Evolutionary conservation across 2,329 filamentous ascomycete species (phyloP), one percentile per base, ranked within the genome.

Genomic region (Xylariaceae sp.): DNA sequence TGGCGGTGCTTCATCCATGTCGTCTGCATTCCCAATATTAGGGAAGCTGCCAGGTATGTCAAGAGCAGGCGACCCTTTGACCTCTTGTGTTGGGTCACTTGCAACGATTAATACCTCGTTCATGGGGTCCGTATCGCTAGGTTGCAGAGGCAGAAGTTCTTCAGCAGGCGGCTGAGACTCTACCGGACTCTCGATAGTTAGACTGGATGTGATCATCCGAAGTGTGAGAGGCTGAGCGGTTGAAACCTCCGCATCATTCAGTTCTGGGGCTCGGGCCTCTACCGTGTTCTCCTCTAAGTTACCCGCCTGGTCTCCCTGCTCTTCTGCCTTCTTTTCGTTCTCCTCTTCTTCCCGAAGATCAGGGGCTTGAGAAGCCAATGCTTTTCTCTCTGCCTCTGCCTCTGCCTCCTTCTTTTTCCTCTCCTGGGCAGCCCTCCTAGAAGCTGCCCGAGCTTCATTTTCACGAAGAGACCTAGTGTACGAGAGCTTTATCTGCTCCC

Each of bases 391-490:
- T 7, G 60, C 57, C 54, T 74, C 66, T 46, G 63, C 64, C 60
- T 74, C 71, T n/a, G n/a, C n/a, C 55, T 74, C 71, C 55, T 68
- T 67, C 52, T 62, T 72, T 47, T 70, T 72, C 46, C 69, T 66
- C 48, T 69, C 73, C 45, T 78, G 73, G 15, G 71, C 72, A 23
- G 73, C 73, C 55, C 71, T 69, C 36, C 43, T 57, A 23, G 50
- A 53, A 9, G 69, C 71, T 41, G 73, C 71, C n/a, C 68, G 62
- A 42, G 74, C 80, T 55, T 85, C 81, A 52, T 69, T 83, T 55
- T 87, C 83, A 47, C 83, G 76, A 33, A 92, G 80, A n/a, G 84
- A 87, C 57, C 85, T 86, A 51, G 80, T 89, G 60, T 94, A 90
- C 11, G 87, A 88, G 40, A 88, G 78, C 51, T 89, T 83, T 53